Evolutionary conservation across 2,329 filamentous ascomycete species (phyloP).

Genomic region (Diaporthe sp.): DNA sequence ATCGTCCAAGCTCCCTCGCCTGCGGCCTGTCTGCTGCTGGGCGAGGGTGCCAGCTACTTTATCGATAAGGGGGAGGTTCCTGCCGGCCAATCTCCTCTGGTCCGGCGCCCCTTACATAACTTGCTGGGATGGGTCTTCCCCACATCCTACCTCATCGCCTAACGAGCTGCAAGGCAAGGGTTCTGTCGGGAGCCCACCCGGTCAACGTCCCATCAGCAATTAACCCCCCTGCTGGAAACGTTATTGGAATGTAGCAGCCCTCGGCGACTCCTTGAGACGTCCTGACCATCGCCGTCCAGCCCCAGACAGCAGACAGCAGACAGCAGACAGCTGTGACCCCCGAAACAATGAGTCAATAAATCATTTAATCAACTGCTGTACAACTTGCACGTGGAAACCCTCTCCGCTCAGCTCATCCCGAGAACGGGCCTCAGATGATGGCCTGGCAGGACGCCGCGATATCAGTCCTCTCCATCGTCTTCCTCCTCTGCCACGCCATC

Average conservation of each 20-base stretch:
- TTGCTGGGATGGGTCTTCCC: conserved; percentile 7
- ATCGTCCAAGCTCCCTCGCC: conserved; percentile 19
- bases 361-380: not conserved
- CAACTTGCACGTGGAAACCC: not conserved
- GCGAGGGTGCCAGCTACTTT: not conserved
- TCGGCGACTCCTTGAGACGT: not conserved
- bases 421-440: conserved; percentile 15
- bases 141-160: not conserved
- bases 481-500: conserved; percentile 18
- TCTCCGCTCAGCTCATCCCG: not conserved
- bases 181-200: not conserved
- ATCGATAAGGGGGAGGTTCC: conserved; percentile 1
- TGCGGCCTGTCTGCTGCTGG: too few species aligned
- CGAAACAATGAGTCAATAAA: not conserved
- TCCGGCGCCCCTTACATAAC: not conserved
- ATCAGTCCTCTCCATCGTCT: conserved; percentile 17
- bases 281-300: not conserved
- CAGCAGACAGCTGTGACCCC: too few species aligned
- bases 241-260: not conserved
- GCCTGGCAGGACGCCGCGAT: conserved; percentile 28
- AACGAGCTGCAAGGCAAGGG: not conserved
- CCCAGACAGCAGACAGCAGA: not conserved
- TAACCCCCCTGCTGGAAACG: not conserved
- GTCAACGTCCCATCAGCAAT: not conserved
- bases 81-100: conserved; percentile 1